Base-by-base conservation (phyloP, 257 asterid genomes). In the Primulina eburnea region DNA sequence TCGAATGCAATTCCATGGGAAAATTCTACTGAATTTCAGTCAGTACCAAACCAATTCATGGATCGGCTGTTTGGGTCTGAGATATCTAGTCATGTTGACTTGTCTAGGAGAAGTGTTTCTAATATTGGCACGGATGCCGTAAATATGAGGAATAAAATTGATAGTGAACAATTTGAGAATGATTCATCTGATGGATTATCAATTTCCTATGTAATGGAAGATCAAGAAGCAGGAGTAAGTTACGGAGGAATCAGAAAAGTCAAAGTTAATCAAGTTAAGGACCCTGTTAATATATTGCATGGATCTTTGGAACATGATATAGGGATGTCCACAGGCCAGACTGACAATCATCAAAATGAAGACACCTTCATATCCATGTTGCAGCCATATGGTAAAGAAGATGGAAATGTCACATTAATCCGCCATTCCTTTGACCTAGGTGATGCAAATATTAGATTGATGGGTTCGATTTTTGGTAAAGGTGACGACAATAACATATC, bases 11-110 rank as follows among this genome's bases (percentile, higher is more conserved):
- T 82, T 59, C 60, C 78, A 62, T 81, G 83, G 86, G 86, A 83
- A 53, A 77, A 57, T 64, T 20, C 76, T 52, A 33, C 86, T 52
- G 65, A 71, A 16, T 69, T 74, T 75, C 84, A 75, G 32, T 75
- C 88, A 4, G 73, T 73, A 3, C 81, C 76, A 47, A 75, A 68
- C 76, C 85, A 73, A 76, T 81, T 75, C 76, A 77, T 77, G 21
- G 85, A 79, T 69, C 71, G 86, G 72, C 58, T 82, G 56, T 85
- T 82, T 62, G 76, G 85, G 67, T 62, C 78, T 14, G 82, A 78
- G 30, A 32, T 69, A 17, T 37, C 76, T 62, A 62, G 74, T 61
- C 59, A 76, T 11, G 69, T 66, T 21, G 28, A 66, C 72, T 79
- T 72, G 60, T 53, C 76, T 29, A 73, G 73, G 70, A 75, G 69